phyloP scores from a whole-genome alignment of 257 asterid species.

The Perilla frutescens region DNA sequence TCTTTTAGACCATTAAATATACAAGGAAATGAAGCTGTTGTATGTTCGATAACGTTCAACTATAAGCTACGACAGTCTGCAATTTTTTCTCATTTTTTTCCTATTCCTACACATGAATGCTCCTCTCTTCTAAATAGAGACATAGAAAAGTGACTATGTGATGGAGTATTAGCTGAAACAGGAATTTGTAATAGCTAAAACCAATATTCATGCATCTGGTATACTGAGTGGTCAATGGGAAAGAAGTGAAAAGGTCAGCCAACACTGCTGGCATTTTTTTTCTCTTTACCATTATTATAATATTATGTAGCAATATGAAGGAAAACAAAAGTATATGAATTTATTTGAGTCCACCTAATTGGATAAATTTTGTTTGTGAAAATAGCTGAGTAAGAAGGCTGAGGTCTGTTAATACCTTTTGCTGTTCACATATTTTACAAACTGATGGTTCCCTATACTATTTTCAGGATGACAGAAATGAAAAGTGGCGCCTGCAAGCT shows the following conservation, averaged over 20 bases:
- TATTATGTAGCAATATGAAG: conserved; percentile 7
- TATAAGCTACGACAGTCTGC: background rate
- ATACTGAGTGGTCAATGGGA: background rate
- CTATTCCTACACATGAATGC: background rate
- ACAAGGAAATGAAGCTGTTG: background rate
- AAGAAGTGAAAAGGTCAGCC: background rate
- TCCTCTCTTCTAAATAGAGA: background rate
- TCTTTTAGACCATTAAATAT: background rate
- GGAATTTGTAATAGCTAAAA: conserved; percentile 8
- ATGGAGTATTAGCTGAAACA: background rate
- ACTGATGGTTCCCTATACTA: conserved; percentile 3
- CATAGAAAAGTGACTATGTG: background rate
- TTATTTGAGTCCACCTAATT: background rate
- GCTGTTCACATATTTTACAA: background rate
- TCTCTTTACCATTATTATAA: background rate
- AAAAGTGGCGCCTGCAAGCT: conserved; percentile 37
- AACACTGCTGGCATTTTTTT: background rate
- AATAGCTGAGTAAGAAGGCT: background rate
- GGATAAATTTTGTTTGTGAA: background rate
- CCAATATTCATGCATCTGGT: background rate
- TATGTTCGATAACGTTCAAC: background rate
- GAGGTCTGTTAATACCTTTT: conserved; percentile 1
- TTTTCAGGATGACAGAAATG: conserved; percentile 35
- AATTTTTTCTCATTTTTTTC: background rate
- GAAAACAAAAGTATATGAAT: background rate